These are phyloP conservation scores for barley (Hordeum vulgare) DNA, from an alignment of 176 grass and related monocot genomes.

Conservation along the genomic window MorexV3_pseudomolecules_assembly NC_058524.1:502903756-502904255, in stretches of 20 bases:
- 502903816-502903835: neutral
- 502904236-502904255: constrained; percentile 46
- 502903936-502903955: constrained; percentile 76
- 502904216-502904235: constrained; percentile 66
- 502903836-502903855: neutral
- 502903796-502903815: neutral
- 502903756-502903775: neutral
- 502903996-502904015: constrained; percentile 28
- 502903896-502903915: neutral
- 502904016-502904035: constrained; percentile 78
- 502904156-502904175: neutral
- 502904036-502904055: constrained; percentile 52
- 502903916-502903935: constrained; percentile 66
- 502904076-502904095: constrained; percentile 33
- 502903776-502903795: neutral
- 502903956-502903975: constrained; percentile 55
- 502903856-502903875: neutral
- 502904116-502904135: constrained; percentile 60
- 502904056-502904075: constrained; percentile 35
- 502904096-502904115: constrained; percentile 60
- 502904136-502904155: constrained; percentile 29
- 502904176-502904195: constrained; percentile 70
- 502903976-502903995: constrained; percentile 64
- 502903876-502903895: neutral
- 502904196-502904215: constrained; percentile 48